Conservation (phyloP, 78 protist genomes). For the Dictyostelium purpureum region DNA sequence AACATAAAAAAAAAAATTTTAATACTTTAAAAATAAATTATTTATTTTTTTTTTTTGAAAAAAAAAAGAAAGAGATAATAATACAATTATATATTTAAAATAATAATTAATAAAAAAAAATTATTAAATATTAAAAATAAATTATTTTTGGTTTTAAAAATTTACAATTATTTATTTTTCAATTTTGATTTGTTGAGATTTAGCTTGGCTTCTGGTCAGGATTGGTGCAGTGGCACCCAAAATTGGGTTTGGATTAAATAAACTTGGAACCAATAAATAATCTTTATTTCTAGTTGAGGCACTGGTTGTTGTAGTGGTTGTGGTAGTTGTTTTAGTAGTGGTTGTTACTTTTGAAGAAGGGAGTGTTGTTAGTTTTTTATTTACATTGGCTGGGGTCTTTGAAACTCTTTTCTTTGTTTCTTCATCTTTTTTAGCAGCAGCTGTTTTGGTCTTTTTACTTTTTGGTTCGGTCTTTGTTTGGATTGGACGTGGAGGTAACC, state of each 20-base stretch:
- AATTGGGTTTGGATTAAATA: not conserved
- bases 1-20: too few species aligned
- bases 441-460: not conserved
- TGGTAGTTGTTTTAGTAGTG: not conserved
- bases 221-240: not conserved
- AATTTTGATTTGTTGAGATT: not conserved
- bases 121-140: not conserved
- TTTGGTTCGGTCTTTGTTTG: not conserved
- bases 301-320: not conserved
- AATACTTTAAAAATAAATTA: too few species aligned
- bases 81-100: not conserved
- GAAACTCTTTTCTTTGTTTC: not conserved
- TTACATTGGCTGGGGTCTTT: too few species aligned
- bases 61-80: not conserved
- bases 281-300: too few species aligned
- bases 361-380: too few species aligned
- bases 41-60: not conserved
- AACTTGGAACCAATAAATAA: too few species aligned
- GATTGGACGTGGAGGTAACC: constrained; percentile 34
- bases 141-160: too few species aligned
- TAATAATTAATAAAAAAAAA: not conserved
- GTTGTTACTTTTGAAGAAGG: not conserved
- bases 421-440: not conserved
- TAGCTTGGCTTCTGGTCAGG: not conserved
- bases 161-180: too few species aligned